Evolutionary conservation across 2,329 filamentous ascomycete genomes (phyloP), one percentile per base, ranked within the genome.

Genomic region (Aurifilum marmelostoma): DNA sequence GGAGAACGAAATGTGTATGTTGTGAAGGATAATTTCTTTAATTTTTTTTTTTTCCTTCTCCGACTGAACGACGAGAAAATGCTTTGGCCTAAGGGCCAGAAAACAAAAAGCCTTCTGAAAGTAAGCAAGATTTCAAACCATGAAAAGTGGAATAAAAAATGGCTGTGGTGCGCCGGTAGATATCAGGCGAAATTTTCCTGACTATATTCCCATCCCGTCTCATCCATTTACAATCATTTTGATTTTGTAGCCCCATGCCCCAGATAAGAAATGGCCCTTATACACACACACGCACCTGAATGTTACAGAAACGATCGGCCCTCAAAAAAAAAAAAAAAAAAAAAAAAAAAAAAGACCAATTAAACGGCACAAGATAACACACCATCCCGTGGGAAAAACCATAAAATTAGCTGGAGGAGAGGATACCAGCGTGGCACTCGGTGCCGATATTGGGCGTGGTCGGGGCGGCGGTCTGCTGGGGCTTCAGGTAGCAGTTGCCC

Each of bases 401-500:
- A 29, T 1, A 14, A 18, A 1, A 56, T 47, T 65, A 65, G 52
- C 41, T 50, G 14, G 54, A 27, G 16, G 54, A 66, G 52, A 75
- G 56, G 37, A 82, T 74, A 9, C 77, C 81, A 0, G 79, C 78
- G 65, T 82, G 80, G 27, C 77, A 77, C 14, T 79, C 75, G 7
- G 76, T 75, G 2, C 77, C 78, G 68, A 78, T 77, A 50, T 77
- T 77, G 1, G 78, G 77, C 16, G 70, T 73, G 11, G 71, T 70
- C 64, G 83, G 73, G 9, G 78, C 77, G 0, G 78, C 79, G n/a
- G 63, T 62, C 69, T 71, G 64, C 11, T 12, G 50, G 0, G 79
- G 78, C 73, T 83, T 83, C 27, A 84, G 76, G 70, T 83, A 83
- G 67, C 82, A 84, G 70, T 83, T 84, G 11, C 82, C 82, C 0